These are phyloP conservation scores for Fusarium cyanostomum DNA, from an alignment of 2,329 filamentous ascomycete genomes.

Conservation along the genomic window DNA sequence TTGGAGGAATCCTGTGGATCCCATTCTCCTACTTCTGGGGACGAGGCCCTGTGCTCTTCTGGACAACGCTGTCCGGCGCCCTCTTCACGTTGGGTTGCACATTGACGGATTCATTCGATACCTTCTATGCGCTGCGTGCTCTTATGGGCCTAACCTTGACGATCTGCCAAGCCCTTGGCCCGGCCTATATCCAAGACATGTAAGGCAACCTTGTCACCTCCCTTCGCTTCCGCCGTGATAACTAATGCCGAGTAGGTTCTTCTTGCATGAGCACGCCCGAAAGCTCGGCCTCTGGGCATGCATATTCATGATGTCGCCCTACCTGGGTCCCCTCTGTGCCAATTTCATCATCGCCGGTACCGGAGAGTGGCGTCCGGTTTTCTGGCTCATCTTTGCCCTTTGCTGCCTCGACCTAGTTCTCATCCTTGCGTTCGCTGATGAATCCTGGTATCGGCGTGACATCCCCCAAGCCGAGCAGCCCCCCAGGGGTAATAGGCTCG, in stretches of 20 bases:
- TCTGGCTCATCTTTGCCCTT: constrained; percentile 57
- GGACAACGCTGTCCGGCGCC: constrained; percentile 1
- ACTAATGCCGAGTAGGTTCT: constrained; percentile 50
- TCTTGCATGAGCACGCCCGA: constrained; percentile 65
- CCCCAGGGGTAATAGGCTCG: no score
- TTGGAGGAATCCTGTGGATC: constrained; percentile 11
- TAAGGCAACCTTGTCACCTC: no score
- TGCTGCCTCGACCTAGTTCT: constrained; percentile 51
- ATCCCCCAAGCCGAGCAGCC: no score
- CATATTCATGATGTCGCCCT: constrained; percentile 53
- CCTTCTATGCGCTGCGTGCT: constrained; percentile 2
- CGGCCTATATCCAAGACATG: constrained; percentile 65
- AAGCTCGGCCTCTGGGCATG: constrained; percentile 60
- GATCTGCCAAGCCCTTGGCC: constrained; percentile 52
- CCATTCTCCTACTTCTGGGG: constrained; percentile 9
- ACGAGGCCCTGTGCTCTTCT: constrained; percentile 10
- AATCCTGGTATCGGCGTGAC: constrained; percentile 55
- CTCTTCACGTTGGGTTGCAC: neutral
- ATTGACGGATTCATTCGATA: neutral
- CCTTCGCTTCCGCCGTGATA: no score
- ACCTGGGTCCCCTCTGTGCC: constrained; percentile 55
- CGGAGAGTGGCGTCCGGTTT: constrained; percentile 56
- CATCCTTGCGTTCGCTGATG: constrained; percentile 53
- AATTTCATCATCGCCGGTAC: constrained; percentile 59
- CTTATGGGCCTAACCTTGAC: constrained; percentile 55